Evolutionary conservation across 192 early-diverging fungal genomes (phyloP), one percentile per base, ranked within the genome.

Genomic region (Coemansia sp.): DNA sequence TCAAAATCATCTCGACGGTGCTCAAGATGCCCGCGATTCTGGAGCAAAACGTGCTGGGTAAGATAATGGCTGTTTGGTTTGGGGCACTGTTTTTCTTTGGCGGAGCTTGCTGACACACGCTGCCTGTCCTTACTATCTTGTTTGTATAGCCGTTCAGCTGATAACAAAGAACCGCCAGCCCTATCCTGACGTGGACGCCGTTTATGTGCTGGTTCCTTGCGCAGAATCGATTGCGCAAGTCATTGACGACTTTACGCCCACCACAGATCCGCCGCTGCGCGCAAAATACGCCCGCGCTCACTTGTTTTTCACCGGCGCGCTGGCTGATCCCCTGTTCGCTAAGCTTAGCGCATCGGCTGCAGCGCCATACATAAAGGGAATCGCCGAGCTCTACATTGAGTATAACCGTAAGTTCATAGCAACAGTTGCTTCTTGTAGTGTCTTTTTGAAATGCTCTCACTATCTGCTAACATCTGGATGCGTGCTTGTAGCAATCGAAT

Each of bases 141-240:
- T 21, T 18, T 39, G 33, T 62, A 37, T 82, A 75, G 81, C 76
- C 11, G 69, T 83, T n/a, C 72, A 83, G 65, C 60, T 74, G 25
- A 66, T 83, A 18, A 72, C 75, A 26, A 66, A 70, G 20, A 75
- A 47, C 45, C 71, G 81, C 18, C 81, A 83, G 76, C 63, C 72
- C 10, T 78, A 78, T 35, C 72, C 66, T 5, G 76, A 83, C 4
- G 67, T 73, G 67, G 84, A 85, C 28, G 84, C 77, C 10, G 65
- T 85, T 16, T 85, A 85, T 52, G 69, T 85, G 10, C 41, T 85
- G 3, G 70, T 76, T 25, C 84, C 84, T 2, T 79, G 61, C 12
- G 74, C 70, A 9, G 73, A 83, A 13, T 76, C 72, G 0, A 62
- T 85, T 23, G 23, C 71, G 14, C 79, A 77, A 1, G 65, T 82